A percentile compares a stretch with the other conserved stretches of the same genome.
Evolutionary conservation across 2,329 filamentous ascomycete genomes (phyloP).

Genomic region (Diaporthe sp.): DNA sequence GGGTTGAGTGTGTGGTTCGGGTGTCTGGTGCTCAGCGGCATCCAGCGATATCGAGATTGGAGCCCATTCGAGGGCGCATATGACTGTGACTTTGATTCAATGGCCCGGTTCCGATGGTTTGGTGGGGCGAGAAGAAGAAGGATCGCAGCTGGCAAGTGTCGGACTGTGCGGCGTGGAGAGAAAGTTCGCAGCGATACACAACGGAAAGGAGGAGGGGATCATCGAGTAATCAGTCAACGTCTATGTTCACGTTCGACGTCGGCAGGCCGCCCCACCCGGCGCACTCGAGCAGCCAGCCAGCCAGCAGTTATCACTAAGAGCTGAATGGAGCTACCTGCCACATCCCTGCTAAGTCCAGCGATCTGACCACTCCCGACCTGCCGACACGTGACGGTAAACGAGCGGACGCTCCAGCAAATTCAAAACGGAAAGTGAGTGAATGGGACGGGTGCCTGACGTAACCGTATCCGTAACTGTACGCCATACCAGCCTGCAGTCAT

Average conservation of each 20-base stretch:
- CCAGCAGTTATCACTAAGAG: neutral
- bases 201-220: neutral
- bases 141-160: neutral
- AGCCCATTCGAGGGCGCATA: conserved; percentile 26
- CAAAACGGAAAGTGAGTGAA: neutral
- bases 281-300: neutral
- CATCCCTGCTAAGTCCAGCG: neutral
- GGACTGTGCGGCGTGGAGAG: neutral
- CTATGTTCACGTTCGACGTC: neutral
- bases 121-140: neutral
- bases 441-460: conserved; percentile 13
- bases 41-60: neutral
- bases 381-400: conserved; percentile 4
- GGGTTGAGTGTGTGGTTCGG: neutral
- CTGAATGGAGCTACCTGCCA: neutral
- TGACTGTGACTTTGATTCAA: neutral
- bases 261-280: conserved; percentile 1
- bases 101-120: too few species aligned
- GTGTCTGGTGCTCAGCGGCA: neutral
- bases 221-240: neutral
- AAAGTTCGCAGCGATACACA: neutral
- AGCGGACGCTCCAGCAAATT: neutral
- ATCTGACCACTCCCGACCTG: neutral
- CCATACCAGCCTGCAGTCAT: neutral
- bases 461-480: neutral